Base-by-base conservation (phyloP, 2,329 filamentous ascomycete species). In the Alternaria gaisen region DNA sequence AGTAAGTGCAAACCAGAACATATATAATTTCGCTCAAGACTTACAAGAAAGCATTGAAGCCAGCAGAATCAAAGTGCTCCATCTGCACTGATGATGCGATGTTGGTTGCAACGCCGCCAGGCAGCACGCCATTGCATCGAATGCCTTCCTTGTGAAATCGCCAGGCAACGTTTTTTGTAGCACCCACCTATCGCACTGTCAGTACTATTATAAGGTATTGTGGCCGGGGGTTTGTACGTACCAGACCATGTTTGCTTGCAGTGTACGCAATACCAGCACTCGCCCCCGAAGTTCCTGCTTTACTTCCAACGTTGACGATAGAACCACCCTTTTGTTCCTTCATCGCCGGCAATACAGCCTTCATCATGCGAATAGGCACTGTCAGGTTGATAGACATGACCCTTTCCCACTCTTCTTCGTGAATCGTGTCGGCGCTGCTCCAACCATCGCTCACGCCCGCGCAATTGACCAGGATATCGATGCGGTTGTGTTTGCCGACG, bases 141-240 rank as follows among this genome's bases (percentile, higher is more conserved):
- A 84, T 82, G 9, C 79, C 78, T 44, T 83, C 78, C 34, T 80
- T 76, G 18, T 76, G 76, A 58, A 83, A 83, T 5, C 80, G 71
- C 77, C 80, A 84, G 8, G 82, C 82, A 0, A 83, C 80, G 52
- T 83, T 83, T 62, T 82, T 83, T 4, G 82, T 84, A 9, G 81
- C 80, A 10, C 82, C 82, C 16, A 82, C 71, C 73, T 48, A 68
- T 68, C 2, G 63, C 62, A 10, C 18, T 47, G 14, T 48, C 26
- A 50, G 34, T 2, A 38, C 54, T 53, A 22, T 18, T n/a, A 1
- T 4, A 7, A 0, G 0, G 5, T 18, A 5, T 18, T 7, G 5
- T 1, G 0, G 20, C 2, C 10, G 28, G 22, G 16, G 9, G 2
- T 2, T 12, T 6, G 10, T 50, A 74, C 78, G 55, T 58, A 81